Evolutionary conservation across 2,329 filamentous ascomycete genomes (phyloP), one percentile per base, ranked within the genome.

Genomic region (Ambrosiella xylebori): DNA sequence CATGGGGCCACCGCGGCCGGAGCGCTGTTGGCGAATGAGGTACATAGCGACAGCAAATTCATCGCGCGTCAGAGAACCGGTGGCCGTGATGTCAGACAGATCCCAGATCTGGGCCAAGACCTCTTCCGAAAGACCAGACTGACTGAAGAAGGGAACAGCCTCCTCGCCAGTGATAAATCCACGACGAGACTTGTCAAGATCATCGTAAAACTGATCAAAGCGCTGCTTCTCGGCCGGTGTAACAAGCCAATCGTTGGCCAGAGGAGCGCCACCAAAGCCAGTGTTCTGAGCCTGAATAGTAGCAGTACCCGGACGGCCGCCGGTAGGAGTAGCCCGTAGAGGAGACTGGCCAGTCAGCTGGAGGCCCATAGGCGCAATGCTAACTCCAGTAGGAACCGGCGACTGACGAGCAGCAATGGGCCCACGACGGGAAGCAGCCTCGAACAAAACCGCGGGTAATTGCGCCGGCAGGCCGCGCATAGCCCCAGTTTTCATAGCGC

Each of bases 21-120:
- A 85, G 57, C 90, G 80, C 68, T 96, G 90, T 68, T 95, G 87
- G 61, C 90, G 81, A 65, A 98, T 96, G 55, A 98, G 76, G 67
- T 94, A 94, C 90, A 98, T 96, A 57, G 93, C 91, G 52, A 98
- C 89, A 0, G 93, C 89, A 67, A 98, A 98, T 65, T 95, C 90
- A 64, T 98, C 93, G 64, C 81, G 82, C 52, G 79, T 89, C 59
- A 98, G 74, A 59, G 85, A 84, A 9, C 93, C 93, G 64, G 90
- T 86, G 7, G 88, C 93, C 66, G 88, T 88, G 70, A 96, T 88
- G 70, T 98, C 93, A 12, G 93, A 85, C 37, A 98, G 79, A 68
- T 98, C 93, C 93, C 93, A 98, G 62, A 98, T 95, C 65, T 94
- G 87, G 37, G 93, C 93, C 57, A 98, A 75, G 8, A 81, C 81